Evolutionary conservation across 495 filamentous ascomycete species (phyloP), one percentile per base, ranked within the genome.

Genomic region (Echria macrotheca): DNA sequence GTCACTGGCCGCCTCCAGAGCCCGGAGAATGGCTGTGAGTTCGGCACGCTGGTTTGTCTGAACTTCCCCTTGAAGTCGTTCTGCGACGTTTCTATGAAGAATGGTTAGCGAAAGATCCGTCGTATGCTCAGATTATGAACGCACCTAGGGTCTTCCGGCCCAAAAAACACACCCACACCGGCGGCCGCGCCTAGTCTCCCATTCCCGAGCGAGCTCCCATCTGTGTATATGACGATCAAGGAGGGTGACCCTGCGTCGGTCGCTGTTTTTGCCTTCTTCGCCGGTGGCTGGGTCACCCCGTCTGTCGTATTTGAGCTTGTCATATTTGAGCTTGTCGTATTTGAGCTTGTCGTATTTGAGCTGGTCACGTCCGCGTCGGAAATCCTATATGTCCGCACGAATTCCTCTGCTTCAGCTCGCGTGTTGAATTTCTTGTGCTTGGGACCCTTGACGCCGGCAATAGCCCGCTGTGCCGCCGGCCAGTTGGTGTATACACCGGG

Each of bases 1-100:
- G 2, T 53, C 25, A 21, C 36, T 36, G 2, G 87, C 78, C 21
- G 82, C 79, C 57, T 96, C 81, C 19, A 98, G 76, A 5, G 89
- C 87, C 42, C 91, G 85, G 4, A 85, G 71, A 51, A 96, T 84
- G 0, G 90, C 93, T 3, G 88, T 90, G 44, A 98, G 72, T 65
- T 98, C 93, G 12, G 93, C 93, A 4, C 93, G 88, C 64, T 96
- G 87, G 63, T 97, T 98, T 1, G 93, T 96, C 63, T 98, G 93
- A 8, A 72, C 66, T 9, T 73, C 67, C 29, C 91, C 91, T 32
- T 69, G 58, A 1, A 98, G 75, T 12, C 82, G 79, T 60, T 96
- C 91, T 15, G 87, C 90, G 44, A 96, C 75, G 64, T 96, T 98
- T 61, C 59, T 63, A 37, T 2, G 10, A 4, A 12, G 5, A n/a